These are phyloP conservation scores for Casaregolazyma lundiana DNA, from an alignment of 1,139 yeast species.

Conservation along the genomic window DNA sequence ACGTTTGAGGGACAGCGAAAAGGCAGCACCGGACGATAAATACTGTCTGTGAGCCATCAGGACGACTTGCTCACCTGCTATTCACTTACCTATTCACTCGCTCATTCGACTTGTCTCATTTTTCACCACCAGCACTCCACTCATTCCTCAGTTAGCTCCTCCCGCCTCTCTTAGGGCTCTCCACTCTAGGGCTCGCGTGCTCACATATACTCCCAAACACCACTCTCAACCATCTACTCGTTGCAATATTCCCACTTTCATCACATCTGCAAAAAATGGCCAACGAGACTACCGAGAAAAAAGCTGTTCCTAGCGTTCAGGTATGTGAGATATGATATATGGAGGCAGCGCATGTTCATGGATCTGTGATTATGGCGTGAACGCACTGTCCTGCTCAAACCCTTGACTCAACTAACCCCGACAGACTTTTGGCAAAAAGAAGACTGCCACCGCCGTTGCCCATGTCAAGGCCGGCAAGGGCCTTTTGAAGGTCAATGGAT, in stretches of 20 bases:
- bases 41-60: too few species aligned
- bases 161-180: background rate
- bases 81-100: background rate
- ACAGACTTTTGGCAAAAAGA: conserved; percentile 99
- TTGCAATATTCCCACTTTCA: conserved; percentile 1
- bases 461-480: conserved; percentile 99
- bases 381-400: conserved; percentile 2
- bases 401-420: background rate
- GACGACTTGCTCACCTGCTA: too few species aligned
- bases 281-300: conserved; percentile 22
- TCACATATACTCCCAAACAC: conserved; percentile 4
- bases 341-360: background rate
- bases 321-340: conserved; percentile 19
- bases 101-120: background rate
- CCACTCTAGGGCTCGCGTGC: conserved; percentile 12
- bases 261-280: conserved; percentile 7
- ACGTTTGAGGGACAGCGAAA: background rate
- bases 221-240: conserved; percentile 5
- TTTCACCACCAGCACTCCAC: background rate
- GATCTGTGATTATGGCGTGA: too few species aligned
- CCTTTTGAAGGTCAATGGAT: conserved; percentile 97
- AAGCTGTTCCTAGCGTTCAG: conserved; percentile 34
- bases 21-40: too few species aligned
- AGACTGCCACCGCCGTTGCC: conserved; percentile 99
- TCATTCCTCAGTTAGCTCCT: background rate